phyloP scores from a whole-genome alignment of 257 asterid species.

The Scutellaria galericulata region DNA sequence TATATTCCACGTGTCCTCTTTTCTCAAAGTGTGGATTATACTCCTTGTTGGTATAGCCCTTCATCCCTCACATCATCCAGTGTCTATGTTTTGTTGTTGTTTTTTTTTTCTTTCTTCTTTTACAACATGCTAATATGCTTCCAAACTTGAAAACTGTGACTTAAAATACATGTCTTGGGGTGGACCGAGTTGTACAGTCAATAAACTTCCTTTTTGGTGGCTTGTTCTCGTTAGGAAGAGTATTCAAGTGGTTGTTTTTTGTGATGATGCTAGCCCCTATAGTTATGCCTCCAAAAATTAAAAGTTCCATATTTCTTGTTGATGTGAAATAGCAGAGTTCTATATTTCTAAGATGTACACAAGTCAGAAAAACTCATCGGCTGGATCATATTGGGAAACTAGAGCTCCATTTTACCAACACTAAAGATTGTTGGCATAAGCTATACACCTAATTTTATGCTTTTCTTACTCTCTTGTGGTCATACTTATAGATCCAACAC shows the following conservation, averaged over 20 bases:
- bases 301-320: not conserved
- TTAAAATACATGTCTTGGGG: not conserved
- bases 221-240: not conserved
- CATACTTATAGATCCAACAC: conserved; percentile 16
- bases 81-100: not conserved
- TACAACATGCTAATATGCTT: not conserved
- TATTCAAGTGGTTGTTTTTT: not conserved
- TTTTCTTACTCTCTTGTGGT: conserved; percentile 4
- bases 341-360: too few species aligned
- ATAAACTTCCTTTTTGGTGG: not conserved
- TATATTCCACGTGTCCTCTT: not conserved
- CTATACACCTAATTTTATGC: conserved; percentile 14
- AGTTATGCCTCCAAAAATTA: not conserved
- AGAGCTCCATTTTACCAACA: not conserved
- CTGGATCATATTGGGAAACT: too few species aligned
- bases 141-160: not conserved
- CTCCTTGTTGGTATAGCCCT: not conserved
- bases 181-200: not conserved
- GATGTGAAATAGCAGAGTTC: too few species aligned
- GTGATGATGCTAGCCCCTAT: not conserved
- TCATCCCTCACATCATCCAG: conserved; percentile 11
- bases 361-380: too few species aligned
- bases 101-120: too few species aligned
- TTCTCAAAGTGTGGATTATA: not conserved
- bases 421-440: not conserved